Conservation (phyloP, 768 basidiomycete species). For the Pleurotus citrinopileatus region DNA sequence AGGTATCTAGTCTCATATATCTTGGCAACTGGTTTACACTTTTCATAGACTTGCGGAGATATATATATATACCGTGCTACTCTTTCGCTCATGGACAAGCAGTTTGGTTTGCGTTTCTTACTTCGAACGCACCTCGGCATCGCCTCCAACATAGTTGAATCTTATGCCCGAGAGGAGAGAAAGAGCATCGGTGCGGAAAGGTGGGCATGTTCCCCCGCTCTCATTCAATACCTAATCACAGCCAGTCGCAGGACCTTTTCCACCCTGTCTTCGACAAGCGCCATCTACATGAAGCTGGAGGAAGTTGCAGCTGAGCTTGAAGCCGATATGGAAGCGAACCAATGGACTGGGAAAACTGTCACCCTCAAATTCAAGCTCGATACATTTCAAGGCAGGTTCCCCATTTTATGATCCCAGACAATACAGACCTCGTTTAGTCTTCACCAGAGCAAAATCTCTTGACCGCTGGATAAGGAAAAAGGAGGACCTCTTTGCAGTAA, state of each 20-base stretch:
- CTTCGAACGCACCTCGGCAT: slow-evolving; percentile 84
- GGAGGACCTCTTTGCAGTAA: slow-evolving; percentile 73
- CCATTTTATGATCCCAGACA: background rate
- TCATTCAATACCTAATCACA: background rate
- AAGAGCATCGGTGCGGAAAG: slow-evolving; percentile 94
- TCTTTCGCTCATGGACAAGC: slow-evolving; percentile 82
- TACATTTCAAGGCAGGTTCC: slow-evolving; percentile 69
- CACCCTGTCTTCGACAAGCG: slow-evolving; percentile 58
- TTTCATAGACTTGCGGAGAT: slow-evolving; percentile 80
- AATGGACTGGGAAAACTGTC: slow-evolving; percentile 86
- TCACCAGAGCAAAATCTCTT: slow-evolving; percentile 81
- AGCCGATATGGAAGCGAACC: slow-evolving; percentile 70
- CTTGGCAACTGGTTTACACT: background rate
- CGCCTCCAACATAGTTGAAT: slow-evolving; percentile 77
- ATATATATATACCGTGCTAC: slow-evolving; percentile 73
- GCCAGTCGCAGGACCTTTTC: slow-evolving; percentile 63
- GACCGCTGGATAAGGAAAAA: slow-evolving; percentile 75
- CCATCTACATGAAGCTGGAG: slow-evolving; percentile 74
- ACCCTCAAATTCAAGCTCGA: slow-evolving; percentile 93
- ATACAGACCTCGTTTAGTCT: slow-evolving; percentile 38
- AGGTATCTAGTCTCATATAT: slow-evolving; percentile 38
- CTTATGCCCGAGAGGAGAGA: slow-evolving; percentile 73
- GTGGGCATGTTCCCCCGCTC: slow-evolving; percentile 30
- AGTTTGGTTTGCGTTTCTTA: slow-evolving; percentile 76
- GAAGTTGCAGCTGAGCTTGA: slow-evolving; percentile 81